These are phyloP conservation scores for Xylaria polymorpha DNA, from an alignment of 2,329 filamentous ascomycete genomes.

Conservation along the genomic window DNA sequence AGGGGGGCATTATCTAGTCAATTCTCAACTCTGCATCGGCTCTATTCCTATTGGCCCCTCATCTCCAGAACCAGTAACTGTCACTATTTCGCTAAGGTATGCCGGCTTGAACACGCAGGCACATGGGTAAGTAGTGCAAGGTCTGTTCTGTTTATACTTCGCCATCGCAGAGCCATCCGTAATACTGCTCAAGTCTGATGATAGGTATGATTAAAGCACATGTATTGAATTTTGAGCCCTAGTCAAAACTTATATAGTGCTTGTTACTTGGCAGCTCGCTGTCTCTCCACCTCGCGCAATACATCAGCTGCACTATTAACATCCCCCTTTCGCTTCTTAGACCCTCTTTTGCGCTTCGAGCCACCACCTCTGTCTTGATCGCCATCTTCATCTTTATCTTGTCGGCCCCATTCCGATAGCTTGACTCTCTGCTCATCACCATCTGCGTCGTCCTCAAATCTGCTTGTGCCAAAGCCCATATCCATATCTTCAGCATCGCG, in stretches of 20 bases:
- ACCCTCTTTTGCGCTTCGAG: conserved; percentile 74
- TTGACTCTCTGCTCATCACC: conserved; percentile 75
- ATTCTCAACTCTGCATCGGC: conserved; percentile 13
- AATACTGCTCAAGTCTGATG: background rate
- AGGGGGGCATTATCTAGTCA: conserved; percentile 9
- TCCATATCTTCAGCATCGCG: conserved; percentile 93
- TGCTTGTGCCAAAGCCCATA: conserved; percentile 89
- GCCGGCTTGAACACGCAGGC: background rate
- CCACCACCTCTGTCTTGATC: conserved; percentile 57
- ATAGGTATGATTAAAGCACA: conserved; percentile 3
- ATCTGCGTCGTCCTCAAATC: conserved; percentile 89
- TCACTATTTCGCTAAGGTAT: too few species aligned
- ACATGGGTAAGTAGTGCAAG: background rate
- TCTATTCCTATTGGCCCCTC: conserved; percentile 26
- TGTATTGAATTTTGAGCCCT: background rate
- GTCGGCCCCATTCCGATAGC: conserved; percentile 72
- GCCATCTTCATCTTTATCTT: conserved; percentile 62
- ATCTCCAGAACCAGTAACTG: conserved; percentile 12
- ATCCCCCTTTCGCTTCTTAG: conserved; percentile 82
- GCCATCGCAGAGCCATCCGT: conserved; percentile 1
- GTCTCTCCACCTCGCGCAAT: conserved; percentile 77
- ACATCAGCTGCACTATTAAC: conserved; percentile 84
- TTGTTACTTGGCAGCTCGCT: conserved; percentile 54
- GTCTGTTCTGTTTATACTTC: conserved; percentile 4
- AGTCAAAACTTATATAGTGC: background rate